A percentile compares a stretch with the other conserved stretches of the same genome.
Conservation (phyloP, 768 basidiomycete species). For the Mycena kentingensis region DNA sequence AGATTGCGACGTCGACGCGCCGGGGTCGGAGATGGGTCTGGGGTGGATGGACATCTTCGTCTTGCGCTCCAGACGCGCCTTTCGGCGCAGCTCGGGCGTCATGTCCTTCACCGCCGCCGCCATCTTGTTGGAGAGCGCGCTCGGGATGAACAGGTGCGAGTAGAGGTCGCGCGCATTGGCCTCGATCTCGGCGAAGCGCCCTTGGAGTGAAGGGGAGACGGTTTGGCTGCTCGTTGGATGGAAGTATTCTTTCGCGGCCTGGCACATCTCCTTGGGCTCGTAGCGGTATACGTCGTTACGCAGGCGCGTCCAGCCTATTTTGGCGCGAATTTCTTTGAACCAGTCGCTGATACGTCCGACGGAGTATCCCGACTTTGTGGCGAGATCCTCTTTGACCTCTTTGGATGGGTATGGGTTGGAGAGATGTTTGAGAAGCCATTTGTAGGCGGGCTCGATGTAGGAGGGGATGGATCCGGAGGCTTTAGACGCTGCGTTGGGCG, state of each 20-base stretch:
- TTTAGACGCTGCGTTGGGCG: background rate
- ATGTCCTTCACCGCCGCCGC: constrained; percentile 33
- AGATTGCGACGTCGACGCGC: constrained; percentile 18
- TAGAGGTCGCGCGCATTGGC: constrained; percentile 31
- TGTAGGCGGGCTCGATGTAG: constrained; percentile 35
- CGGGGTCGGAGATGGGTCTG: constrained; percentile 14
- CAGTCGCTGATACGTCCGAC: constrained; percentile 42
- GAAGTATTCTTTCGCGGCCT: constrained; percentile 41
- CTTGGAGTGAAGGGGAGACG: constrained; percentile 22
- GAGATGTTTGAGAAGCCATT: constrained; percentile 48
- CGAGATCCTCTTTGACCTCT: constrained; percentile 31
- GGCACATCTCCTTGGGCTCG: constrained; percentile 36
- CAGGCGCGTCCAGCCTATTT: constrained; percentile 54
- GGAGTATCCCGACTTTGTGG: constrained; percentile 24
- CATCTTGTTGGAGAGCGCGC: constrained; percentile 30
- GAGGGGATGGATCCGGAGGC: constrained; percentile 19
- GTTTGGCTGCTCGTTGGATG: constrained; percentile 13
- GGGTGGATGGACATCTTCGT: constrained; percentile 4
- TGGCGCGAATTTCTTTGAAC: constrained; percentile 50
- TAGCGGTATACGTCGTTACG: constrained; percentile 37
- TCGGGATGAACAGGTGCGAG: constrained; percentile 28
- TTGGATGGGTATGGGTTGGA: constrained; percentile 55
- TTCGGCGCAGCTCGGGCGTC: constrained; percentile 23
- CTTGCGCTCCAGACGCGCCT: constrained; percentile 17
- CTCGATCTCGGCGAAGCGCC: constrained; percentile 32